These are phyloP conservation scores for Agrocybe pediades DNA, from an alignment of 768 basidiomycete species.

Conservation along the genomic window DNA sequence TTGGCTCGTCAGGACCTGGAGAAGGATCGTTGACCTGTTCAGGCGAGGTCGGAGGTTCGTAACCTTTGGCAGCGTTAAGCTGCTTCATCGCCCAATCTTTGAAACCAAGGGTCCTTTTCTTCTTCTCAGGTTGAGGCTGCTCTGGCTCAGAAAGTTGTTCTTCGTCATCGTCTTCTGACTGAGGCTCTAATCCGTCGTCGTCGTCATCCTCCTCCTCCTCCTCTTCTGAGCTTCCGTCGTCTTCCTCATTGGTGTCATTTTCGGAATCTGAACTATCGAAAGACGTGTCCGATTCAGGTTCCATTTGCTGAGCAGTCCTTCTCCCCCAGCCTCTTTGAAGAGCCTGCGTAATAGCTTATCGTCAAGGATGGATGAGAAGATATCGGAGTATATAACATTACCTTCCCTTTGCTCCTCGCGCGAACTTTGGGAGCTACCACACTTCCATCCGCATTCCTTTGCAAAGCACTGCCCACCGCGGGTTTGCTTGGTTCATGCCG, in stretches of 20 bases:
- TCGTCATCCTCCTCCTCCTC: constrained; percentile 23
- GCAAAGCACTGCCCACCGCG: constrained; percentile 65
- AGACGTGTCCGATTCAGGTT: constrained; percentile 58
- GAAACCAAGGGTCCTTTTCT: constrained; percentile 49
- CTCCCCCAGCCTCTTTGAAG: constrained; percentile 49
- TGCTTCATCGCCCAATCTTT: constrained; percentile 91
- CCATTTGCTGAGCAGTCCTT: constrained; percentile 23
- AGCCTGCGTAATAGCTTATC: constrained; percentile 6
- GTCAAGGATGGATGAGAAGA: not conserved
- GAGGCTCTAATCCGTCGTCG: constrained; percentile 16
- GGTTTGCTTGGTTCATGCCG: constrained; percentile 16
- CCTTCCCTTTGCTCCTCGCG: constrained; percentile 39
- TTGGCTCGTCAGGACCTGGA: constrained; percentile 18
- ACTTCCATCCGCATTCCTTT: constrained; percentile 65
- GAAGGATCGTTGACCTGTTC: constrained; percentile 15
- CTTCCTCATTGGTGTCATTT: constrained; percentile 42
- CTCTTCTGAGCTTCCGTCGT: constrained; percentile 21
- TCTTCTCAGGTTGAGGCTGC: constrained; percentile 35
- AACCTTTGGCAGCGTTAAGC: constrained; percentile 51
- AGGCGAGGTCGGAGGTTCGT: constrained; percentile 20
- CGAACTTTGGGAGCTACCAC: constrained; percentile 51
- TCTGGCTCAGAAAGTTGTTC: constrained; percentile 9
- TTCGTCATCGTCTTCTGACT: constrained; percentile 20
- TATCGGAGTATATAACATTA: not conserved
- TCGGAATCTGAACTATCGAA: constrained; percentile 82